phyloP scores from a whole-genome alignment of 805 yeast species.

The Hanseniaspora lindneri region DNA sequence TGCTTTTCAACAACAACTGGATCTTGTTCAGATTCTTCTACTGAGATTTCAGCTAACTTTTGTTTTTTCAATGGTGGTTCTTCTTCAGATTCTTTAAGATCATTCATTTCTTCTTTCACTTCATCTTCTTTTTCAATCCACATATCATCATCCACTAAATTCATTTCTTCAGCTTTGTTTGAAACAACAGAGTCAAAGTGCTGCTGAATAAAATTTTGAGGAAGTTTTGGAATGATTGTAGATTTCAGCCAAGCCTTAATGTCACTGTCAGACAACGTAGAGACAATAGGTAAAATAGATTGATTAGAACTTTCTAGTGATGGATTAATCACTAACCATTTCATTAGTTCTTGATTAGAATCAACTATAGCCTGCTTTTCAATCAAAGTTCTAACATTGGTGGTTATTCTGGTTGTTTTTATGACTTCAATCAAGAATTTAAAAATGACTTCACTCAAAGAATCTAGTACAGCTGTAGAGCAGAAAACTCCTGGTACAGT shows the following conservation, averaged over 20 bases:
- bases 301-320: slow-evolving; percentile 36
- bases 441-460: neutral
- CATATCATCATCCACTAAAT: slow-evolving; percentile 1
- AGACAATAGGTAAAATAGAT: slow-evolving; percentile 61
- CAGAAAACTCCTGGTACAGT: slow-evolving; percentile 14
- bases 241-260: slow-evolving; percentile 13
- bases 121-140: slow-evolving; percentile 16
- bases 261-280: slow-evolving; percentile 28
- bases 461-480: neutral
- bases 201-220: slow-evolving; percentile 32
- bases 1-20: slow-evolving; percentile 12
- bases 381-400: slow-evolving; percentile 13
- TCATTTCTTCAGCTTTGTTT: neutral
- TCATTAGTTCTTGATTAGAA: slow-evolving; percentile 5
- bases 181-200: neutral
- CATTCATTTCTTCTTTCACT: slow-evolving; percentile 13
- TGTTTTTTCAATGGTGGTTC: slow-evolving; percentile 11
- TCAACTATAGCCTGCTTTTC: slow-evolving; percentile 13
- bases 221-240: slow-evolving; percentile 59
- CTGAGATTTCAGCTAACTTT: slow-evolving; percentile 1
- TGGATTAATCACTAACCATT: slow-evolving; percentile 44
- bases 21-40: slow-evolving; percentile 1
- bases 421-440: slow-evolving; percentile 10
- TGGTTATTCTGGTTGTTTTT: slow-evolving; percentile 8
- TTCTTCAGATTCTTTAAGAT: slow-evolving; percentile 9